Evolutionary conservation across 768 basidiomycete species (phyloP).

Genomic region (Tulasnella sp.): DNA sequence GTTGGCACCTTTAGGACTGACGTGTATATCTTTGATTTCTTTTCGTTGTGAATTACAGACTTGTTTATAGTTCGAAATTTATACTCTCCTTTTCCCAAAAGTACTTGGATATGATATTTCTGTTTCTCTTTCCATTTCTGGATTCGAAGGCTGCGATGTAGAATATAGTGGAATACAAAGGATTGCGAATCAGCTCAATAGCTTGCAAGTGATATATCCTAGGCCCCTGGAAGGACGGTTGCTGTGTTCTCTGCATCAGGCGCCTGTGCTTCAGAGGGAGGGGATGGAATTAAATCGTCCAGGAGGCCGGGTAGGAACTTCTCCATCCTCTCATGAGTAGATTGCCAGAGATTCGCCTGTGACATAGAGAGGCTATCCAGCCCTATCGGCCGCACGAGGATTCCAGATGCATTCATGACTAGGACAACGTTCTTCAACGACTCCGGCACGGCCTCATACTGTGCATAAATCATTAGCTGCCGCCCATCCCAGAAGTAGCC

Average conservation of each 20-base stretch:
- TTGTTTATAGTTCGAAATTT: background rate
- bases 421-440: conserved; percentile 93
- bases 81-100: conserved; percentile 1
- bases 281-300: conserved; percentile 43
- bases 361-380: conserved; percentile 24
- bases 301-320: conserved; percentile 88
- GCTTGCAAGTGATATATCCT: background rate
- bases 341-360: conserved; percentile 68
- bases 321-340: conserved; percentile 79
- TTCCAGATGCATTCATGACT: conserved; percentile 85
- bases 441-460: conserved; percentile 95
- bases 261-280: conserved; percentile 7
- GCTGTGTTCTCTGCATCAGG: background rate
- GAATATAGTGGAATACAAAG: too few relatives aligned
- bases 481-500: background rate
- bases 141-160: too few relatives aligned
- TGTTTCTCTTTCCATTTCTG: conserved; percentile 1
- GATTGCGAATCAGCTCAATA: background rate
- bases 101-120: background rate
- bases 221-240: background rate
- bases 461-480: too few relatives aligned
- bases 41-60: background rate
- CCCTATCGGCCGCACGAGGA: conserved; percentile 59
- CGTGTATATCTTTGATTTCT: conserved; percentile 3
- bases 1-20: background rate